These are phyloP conservation scores for Lathyrus tuberosus DNA, from an alignment of 306 rosid genomes.

Conservation along the genomic window DNA sequence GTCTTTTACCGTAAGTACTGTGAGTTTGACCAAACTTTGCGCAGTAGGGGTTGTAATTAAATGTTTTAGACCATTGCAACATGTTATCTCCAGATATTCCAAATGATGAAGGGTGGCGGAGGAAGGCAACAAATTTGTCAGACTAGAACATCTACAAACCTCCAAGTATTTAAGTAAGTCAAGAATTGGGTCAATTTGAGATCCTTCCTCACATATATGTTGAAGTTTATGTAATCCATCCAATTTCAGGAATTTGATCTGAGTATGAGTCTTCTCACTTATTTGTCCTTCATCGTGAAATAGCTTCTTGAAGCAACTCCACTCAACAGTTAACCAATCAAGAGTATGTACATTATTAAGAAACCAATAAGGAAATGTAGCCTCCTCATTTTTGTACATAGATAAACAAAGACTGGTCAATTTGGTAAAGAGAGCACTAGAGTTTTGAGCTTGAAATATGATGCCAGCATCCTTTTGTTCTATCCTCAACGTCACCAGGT, in stretches of 20 bases:
- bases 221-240: not conserved
- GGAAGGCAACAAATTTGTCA: not conserved
- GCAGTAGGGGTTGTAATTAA: too few relatives aligned
- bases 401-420: not conserved
- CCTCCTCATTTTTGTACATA: not conserved
- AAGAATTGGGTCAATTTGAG: not conserved
- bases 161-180: not conserved
- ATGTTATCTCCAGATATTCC: not conserved
- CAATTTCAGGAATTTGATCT: not conserved
- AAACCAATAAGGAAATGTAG: slow-evolving; percentile 5
- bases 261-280: not conserved
- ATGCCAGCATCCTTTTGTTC: not conserved
- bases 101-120: not conserved
- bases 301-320: not conserved
- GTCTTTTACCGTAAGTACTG: too few relatives aligned
- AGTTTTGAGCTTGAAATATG: not conserved
- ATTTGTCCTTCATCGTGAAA: not conserved
- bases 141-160: not conserved
- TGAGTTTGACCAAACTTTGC: too few relatives aligned
- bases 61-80: not conserved
- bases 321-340: not conserved
- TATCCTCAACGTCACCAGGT: not conserved
- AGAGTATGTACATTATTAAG: not conserved
- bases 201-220: not conserved
- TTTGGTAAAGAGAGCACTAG: not conserved